Evolutionary conservation across 345 rosid genomes (phyloP).

Genomic region (Boechera divaricarpa): DNA sequence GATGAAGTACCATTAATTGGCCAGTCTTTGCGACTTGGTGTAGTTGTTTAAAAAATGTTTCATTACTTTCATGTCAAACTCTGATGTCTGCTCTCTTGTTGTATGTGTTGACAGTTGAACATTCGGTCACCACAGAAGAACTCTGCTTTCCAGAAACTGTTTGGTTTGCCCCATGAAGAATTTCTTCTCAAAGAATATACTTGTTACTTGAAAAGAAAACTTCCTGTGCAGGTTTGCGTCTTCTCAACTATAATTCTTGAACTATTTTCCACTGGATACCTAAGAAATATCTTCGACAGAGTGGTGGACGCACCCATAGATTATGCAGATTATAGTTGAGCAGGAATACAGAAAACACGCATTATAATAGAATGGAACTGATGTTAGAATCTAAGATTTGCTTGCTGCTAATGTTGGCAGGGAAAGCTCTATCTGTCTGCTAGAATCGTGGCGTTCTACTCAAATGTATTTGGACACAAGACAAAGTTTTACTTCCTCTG

Average conservation of each 20-base stretch:
- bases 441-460: slow-evolving; percentile 83
- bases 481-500: slow-evolving; percentile 82
- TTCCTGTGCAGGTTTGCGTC: slow-evolving; percentile 77
- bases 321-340: not conserved
- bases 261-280: not conserved
- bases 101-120: slow-evolving; percentile 62
- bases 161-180: slow-evolving; percentile 87
- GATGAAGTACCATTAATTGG: slow-evolving; percentile 4
- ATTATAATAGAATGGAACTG: not conserved
- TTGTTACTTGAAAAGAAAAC: slow-evolving; percentile 80
- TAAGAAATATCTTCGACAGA: not conserved
- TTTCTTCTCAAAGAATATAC: slow-evolving; percentile 81
- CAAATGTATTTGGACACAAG: slow-evolving; percentile 87
- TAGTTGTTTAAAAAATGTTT: not conserved
- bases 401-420: slow-evolving; percentile 45
- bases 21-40: not conserved
- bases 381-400: not conserved
- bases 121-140: slow-evolving; percentile 79
- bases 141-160: slow-evolving; percentile 77
- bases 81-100: slow-evolving; percentile 29
- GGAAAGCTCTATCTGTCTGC: slow-evolving; percentile 88
- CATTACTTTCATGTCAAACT: not conserved
- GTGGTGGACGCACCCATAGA: not conserved
- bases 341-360: not conserved
- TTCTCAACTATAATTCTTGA: not conserved